Evolutionary conservation across 208 protist species (phyloP), one percentile per base, ranked within the genome.

Genomic region (Trypanosoma vivax): DNA sequence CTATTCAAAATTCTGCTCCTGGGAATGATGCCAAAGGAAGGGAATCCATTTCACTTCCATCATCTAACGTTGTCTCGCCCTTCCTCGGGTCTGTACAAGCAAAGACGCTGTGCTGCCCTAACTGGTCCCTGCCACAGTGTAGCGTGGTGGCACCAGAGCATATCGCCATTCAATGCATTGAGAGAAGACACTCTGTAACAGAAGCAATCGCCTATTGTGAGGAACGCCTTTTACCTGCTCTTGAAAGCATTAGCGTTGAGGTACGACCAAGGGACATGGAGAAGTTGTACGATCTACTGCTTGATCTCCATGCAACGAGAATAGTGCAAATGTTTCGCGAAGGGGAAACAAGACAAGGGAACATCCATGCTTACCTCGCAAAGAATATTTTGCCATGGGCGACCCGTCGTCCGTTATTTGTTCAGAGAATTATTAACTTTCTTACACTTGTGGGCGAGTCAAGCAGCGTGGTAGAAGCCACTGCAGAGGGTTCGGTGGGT

Each of bases 141-240:
- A n/a, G 4, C 24, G 28, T 23, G 1, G 23, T 71, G 27, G 37
- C 42, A 6, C 56, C 56, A 10, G 65, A 65, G 34, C 40, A 65
- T 19, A 65, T 65, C 34, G 50, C 51, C n/a, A 65, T 65, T 46
- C 47, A 62, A 18, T 71, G 65, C 33, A 65, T 71, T 51, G 50
- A 71, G 35, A 18, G 19, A 21, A 35, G 38, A 27, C 65, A 71
- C 27, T 71, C 65, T 27, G 65, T 71, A 11, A 48, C 28, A 3
- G 65, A 71, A 19, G 65, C 65, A 7, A 62, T 71, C 38, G 40
- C 40, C 14, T 71, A 71, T 37, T 58, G 49, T 55, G 58, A 65
- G 23, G 52, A 56, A 19, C 30, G 28, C 1, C 45, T 71, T 23
- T 13, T 57, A 25, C 58, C 65, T 11, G 56, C 51, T 2, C 10